Evolutionary conservation across 192 early-diverging fungal species (phyloP).

Genomic region (Coemansia reversa): DNA sequence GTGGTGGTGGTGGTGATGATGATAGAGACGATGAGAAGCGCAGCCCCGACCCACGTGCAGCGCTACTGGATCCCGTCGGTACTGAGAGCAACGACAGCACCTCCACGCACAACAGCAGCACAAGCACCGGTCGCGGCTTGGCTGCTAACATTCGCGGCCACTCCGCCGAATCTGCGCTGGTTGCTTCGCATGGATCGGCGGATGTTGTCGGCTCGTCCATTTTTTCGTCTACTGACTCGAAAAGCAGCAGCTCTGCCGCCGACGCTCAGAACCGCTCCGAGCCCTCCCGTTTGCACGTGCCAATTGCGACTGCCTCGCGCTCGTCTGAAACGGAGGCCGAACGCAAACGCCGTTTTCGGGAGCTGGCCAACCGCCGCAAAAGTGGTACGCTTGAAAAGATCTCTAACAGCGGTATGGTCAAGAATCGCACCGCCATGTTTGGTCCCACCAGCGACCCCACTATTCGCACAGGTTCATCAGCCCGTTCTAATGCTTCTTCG

Average conservation of each 20-base stretch:
- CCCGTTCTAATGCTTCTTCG: not conserved
- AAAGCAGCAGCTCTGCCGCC: conserved; percentile 1
- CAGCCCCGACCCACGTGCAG: conserved; percentile 29
- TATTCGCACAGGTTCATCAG: conserved; percentile 6
- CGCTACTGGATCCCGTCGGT: conserved; percentile 14
- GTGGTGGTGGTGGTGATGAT: conserved; percentile 20
- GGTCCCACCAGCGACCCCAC: conserved; percentile 21
- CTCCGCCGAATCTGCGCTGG: conserved; percentile 11
- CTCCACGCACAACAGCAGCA: conserved; percentile 36
- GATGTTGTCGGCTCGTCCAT: conserved; percentile 45
- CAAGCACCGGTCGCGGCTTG: conserved; percentile 25
- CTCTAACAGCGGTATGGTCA: conserved; percentile 45
- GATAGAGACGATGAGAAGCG: conserved; percentile 25
- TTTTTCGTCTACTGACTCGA: conserved; percentile 39
- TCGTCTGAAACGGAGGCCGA: conserved; percentile 27
- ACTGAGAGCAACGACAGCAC: conserved; percentile 42
- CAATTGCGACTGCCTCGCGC: not conserved
- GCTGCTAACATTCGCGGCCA: conserved; percentile 23
- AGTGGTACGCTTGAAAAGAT: conserved; percentile 52
- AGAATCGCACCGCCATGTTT: conserved; percentile 40
- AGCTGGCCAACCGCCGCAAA: conserved; percentile 48
- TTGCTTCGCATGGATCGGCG: conserved; percentile 30
- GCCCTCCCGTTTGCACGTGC: conserved; percentile 7
- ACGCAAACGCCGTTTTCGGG: conserved; percentile 33
- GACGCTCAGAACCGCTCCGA: conserved; percentile 6